Base-by-base conservation (phyloP, 129 eudicot species). In the Flaveria linearis region DNA sequence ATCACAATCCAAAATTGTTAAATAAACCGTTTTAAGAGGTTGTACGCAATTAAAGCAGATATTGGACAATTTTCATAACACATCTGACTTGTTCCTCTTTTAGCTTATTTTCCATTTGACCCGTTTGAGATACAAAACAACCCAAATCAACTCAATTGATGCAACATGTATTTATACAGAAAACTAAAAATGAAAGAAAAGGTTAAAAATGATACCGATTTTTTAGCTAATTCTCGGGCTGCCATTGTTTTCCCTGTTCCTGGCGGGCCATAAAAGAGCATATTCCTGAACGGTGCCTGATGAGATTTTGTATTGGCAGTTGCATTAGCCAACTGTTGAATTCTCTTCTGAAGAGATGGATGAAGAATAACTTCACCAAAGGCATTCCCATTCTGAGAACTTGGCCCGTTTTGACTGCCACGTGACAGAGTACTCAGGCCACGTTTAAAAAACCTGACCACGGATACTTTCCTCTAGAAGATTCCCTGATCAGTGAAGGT, bases 231-330 rank as follows among this genome's bases (percentile, higher is more conserved):
- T 87, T 95, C 99, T 74, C 99, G 87, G 33, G 99, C 97, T 80
- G 94, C 99, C 97, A 95, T 91, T 9, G 99, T 91, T 77, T 95
- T 95, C 70, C 99, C 99, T 33, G 99, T 95, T 87, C 99, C 99
- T 4, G 99, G 99, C 13, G 97, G 99, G 47, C 99, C 99, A 81
- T 87, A 95, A 50, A 95, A 95, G 63, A 95, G 97, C 97, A 95
- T 95, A 74, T 91, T 95, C 47, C 97, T 83, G 70, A 87, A 95
- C 16, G 99, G 99, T 73, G 99, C 99, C 73, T 95, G 90, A 86
- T 95, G 96, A 17, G 92, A 71, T 84, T 95, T 95, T 15, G 99
- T 95, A 81, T 91, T 87, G 46, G 99, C 99, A 28, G 99, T 95
- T 68, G 99, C 97, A 85, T 83, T 73, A 42, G 99, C 96, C 74